A percentile compares a stretch with the other conserved stretches of the same genome.
These are phyloP conservation scores for Fusarium coffeatum DNA, from an alignment of 2,329 filamentous ascomycete species.

Conservation along the genomic window DNA sequence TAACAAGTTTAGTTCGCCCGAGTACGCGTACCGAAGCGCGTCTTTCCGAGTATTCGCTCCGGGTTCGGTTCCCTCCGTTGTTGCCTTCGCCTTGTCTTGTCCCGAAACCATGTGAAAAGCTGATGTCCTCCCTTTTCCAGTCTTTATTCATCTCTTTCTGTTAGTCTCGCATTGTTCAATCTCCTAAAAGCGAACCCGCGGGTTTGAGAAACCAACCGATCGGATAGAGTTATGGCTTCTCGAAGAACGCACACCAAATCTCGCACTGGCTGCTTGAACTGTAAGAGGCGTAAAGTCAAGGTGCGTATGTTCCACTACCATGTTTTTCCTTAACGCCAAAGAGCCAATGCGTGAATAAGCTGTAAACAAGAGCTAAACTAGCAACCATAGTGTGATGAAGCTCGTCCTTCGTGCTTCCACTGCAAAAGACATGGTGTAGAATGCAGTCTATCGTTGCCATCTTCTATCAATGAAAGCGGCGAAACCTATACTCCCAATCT, in stretches of 20 bases:
- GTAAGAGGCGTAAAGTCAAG: constrained; percentile 51
- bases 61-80: constrained; percentile 1
- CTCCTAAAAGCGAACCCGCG: constrained; percentile 38
- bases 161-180: constrained; percentile 10
- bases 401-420: constrained; percentile 47
- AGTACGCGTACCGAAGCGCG: constrained; percentile 37
- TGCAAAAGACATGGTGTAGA: constrained; percentile 46
- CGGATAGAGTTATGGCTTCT: constrained; percentile 33
- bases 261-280: constrained; percentile 49
- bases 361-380: neutral
- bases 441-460: constrained; percentile 44
- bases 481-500: constrained; percentile 6
- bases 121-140: constrained; percentile 11
- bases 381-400: constrained; percentile 45
- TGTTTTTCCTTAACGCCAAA: neutral
- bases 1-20: constrained; percentile 31
- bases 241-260: constrained; percentile 51
- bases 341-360: neutral
- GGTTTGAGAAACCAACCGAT: constrained; percentile 14
- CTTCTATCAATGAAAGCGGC: neutral
- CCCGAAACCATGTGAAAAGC: constrained; percentile 18
- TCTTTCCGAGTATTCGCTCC: constrained; percentile 42
- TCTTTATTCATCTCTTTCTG: neutral
- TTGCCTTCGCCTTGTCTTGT: constrained; percentile 7
- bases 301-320: constrained; percentile 32